phyloP scores from a whole-genome alignment of 345 rosid genomes.

The Turritis glabra region DNA sequence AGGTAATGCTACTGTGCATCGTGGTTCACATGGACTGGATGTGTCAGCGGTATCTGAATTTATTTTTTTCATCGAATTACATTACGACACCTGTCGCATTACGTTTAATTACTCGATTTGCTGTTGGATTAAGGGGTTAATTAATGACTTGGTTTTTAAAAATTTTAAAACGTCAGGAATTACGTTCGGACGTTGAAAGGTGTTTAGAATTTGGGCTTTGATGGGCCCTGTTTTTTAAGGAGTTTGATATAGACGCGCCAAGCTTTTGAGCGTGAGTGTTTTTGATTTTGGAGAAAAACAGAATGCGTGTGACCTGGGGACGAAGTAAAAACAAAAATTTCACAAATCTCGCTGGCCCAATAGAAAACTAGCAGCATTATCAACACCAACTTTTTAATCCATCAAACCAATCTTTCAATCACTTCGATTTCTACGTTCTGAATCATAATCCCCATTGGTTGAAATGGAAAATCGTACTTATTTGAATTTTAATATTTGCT shows the following conservation, averaged over 20 bases:
- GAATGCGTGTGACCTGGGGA: constrained; percentile 33
- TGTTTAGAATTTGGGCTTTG: constrained; percentile 23
- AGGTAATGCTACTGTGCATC: constrained; percentile 20
- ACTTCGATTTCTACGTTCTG: background rate
- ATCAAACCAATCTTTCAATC: background rate
- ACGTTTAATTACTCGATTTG: constrained; percentile 16
- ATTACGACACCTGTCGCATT: constrained; percentile 10
- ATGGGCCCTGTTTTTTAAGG: constrained; percentile 25
- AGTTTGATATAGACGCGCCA: constrained; percentile 15
- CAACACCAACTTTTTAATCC: background rate
- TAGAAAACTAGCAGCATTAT: constrained; percentile 28
- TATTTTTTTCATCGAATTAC: background rate
- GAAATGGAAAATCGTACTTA: background rate
- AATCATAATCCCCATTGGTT: background rate
- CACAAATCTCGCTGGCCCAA: constrained; percentile 35
- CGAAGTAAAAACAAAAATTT: constrained; percentile 24
- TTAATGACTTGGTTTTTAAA: constrained; percentile 2
- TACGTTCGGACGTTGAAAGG: constrained; percentile 22
- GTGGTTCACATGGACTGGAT: constrained; percentile 26
- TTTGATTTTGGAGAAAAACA: constrained; percentile 12
- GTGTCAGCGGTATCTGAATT: constrained; percentile 23
- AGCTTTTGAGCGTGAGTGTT: constrained; percentile 20
- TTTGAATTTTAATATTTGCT: background rate
- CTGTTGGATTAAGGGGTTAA: constrained; percentile 16
- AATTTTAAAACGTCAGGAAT: constrained; percentile 4